These are phyloP conservation scores for Euphorbia peplus DNA, from an alignment of 345 rosid genomes.

Conservation along the genomic window DNA sequence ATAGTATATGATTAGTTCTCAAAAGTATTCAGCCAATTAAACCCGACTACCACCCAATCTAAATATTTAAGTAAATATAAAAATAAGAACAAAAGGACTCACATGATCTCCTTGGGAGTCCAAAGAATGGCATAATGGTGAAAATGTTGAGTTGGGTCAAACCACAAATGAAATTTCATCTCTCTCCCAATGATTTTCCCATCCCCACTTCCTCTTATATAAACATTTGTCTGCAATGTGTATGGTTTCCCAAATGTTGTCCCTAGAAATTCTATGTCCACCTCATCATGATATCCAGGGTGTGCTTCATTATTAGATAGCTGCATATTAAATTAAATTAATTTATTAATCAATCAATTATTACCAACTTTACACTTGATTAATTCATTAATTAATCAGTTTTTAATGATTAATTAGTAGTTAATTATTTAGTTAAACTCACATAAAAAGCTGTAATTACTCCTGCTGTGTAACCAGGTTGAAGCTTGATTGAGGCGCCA, in stretches of 20 bases:
- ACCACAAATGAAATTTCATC: conserved; percentile 90
- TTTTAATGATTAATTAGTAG: too few relatives aligned
- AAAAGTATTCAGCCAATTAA: too few relatives aligned
- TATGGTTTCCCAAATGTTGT: conserved; percentile 92
- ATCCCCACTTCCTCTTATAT: conserved; percentile 95
- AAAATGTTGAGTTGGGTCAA: conserved; percentile 79
- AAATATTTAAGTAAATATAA: too few relatives aligned
- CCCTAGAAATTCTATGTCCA: conserved; percentile 92
- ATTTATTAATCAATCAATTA: conserved; percentile 3
- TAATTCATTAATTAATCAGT: too few relatives aligned
- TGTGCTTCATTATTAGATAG: conserved; percentile 86
- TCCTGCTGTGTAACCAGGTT: conserved; percentile 93
- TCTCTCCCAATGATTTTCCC: conserved; percentile 86
- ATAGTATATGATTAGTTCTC: too few relatives aligned
- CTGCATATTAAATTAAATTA: conserved; percentile 30
- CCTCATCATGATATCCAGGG: conserved; percentile 90
- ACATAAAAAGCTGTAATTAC: conserved; percentile 93
- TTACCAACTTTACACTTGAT: too few relatives aligned
- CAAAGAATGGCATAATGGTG: conserved; percentile 91
- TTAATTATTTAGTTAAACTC: conserved; percentile 27
- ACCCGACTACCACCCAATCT: too few relatives aligned
- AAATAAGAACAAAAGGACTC: conserved; percentile 24
- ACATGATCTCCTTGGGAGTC: conserved; percentile 95
- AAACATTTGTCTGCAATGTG: conserved; percentile 91
- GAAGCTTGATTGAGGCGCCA: conserved; percentile 82